phyloP scores from a whole-genome alignment of 169 alveolate genomes.

The Plasmodium coatneyi region DNA sequence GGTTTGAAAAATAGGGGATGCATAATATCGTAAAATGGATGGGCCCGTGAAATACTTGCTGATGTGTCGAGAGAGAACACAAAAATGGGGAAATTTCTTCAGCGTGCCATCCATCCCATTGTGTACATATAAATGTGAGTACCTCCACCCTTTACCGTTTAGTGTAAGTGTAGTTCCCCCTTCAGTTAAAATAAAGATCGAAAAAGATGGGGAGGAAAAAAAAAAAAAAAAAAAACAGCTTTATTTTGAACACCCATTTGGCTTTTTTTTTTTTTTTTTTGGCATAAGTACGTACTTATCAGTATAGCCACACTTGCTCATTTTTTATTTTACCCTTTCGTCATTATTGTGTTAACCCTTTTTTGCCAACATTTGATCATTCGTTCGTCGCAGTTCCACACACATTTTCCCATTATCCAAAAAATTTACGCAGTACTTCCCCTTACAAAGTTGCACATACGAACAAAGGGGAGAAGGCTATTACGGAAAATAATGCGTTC shows the following conservation, averaged over 20 bases:
- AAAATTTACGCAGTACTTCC: neutral
- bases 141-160: neutral
- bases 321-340: neutral
- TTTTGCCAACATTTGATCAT: neutral
- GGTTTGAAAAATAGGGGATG: neutral
- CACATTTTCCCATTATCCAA: neutral
- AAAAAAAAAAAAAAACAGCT: neutral
- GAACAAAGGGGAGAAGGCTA: neutral
- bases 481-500: constrained; percentile 1
- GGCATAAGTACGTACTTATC: neutral
- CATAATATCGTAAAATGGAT: neutral
- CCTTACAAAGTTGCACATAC: neutral
- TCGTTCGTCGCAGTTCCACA: neutral
- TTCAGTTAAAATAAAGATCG: neutral
- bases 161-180: neutral
- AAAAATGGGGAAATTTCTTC: neutral
- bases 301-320: neutral
- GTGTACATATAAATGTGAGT: neutral
- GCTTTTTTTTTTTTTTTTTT: neutral
- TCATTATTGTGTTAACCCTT: neutral
- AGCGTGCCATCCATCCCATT: neutral
- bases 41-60: neutral
- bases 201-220: neutral
- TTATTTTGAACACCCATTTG: neutral
- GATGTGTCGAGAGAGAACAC: neutral